phyloP scores from a whole-genome alignment of 148 eudicot species.

The Selenicereus undatus region DNA sequence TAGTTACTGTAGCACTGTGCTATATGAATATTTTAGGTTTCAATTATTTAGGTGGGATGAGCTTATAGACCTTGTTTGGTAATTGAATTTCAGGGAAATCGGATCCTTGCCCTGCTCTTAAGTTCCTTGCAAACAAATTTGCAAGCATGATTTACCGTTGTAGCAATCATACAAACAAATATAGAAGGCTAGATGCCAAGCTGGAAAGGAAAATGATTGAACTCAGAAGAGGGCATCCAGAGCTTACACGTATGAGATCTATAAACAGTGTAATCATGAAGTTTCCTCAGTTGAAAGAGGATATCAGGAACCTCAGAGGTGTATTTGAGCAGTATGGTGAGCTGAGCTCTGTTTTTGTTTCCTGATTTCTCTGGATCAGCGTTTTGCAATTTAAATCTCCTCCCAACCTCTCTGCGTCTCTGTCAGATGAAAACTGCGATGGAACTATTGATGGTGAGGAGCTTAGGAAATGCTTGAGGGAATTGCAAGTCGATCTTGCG shows the following conservation, averaged over 20 bases:
- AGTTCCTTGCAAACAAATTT: constrained; percentile 41
- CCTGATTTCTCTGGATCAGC: not conserved
- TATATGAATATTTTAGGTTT: not conserved
- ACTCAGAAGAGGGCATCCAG: constrained; percentile 37
- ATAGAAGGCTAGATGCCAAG: constrained; percentile 46
- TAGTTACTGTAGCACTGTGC: not conserved
- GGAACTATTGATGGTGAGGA: constrained; percentile 51
- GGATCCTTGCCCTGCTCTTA: constrained; percentile 37
- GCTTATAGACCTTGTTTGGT: not conserved
- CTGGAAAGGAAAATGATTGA: constrained; percentile 58
- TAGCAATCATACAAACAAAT: constrained; percentile 35
- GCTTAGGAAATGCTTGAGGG: constrained; percentile 48
- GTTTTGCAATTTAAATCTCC: not conserved
- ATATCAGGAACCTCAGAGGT: constrained; percentile 43
- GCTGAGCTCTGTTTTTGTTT: constrained; percentile 10
- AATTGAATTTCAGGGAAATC: constrained; percentile 34
- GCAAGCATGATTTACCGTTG: constrained; percentile 42
- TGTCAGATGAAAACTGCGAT: constrained; percentile 51
- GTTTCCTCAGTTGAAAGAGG: constrained; percentile 63
- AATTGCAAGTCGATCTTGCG: constrained; percentile 38
- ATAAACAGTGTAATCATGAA: constrained; percentile 59
- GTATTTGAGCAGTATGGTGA: constrained; percentile 57
- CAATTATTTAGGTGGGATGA: not conserved
- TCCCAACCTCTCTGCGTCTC: not conserved
- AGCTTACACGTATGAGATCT: constrained; percentile 43